Base-by-base conservation (phyloP, 208 protist genomes). In the Acanthamoeba lenticulata region DNA sequence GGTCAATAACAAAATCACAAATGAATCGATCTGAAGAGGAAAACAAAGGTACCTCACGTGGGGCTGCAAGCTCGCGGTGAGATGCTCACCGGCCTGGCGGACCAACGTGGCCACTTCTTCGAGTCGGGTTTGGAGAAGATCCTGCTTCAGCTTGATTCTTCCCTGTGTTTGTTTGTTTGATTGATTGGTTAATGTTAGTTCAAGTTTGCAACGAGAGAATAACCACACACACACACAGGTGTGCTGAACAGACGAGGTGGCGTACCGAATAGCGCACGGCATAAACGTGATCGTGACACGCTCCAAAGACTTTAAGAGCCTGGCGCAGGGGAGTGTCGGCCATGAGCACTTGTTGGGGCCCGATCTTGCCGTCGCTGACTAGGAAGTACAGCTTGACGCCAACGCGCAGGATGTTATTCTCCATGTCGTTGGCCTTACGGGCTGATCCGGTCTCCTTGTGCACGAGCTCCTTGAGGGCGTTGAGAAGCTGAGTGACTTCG, bases 351-450 rank as follows among this genome's bases (percentile, higher is more conserved):
- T 85, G 42, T 0, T 40, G 17, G 3, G 74, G 40, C 36, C 21
- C 34, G 42, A 90, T 19, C n/a, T 90, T 90, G 83, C 83, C 83
- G 34, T 60, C 83, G 17, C 27, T 36, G 1, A 90, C 49, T 11
- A 67, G 36, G 19, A 90, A 90, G 29, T 90, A 90, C 19, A 60
- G 11, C 83, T 90, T 90, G 44, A 90, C n/a, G 1, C 83, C 83
- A 0, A 90, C 55, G 34, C 55, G n/a, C 17, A 90, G 47, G 32
- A 90, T 32, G 49, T 90, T 67, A 29, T 67, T 90, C 52, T 90
- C 83, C 45, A 90, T 90, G 0, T 90, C 83, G 17, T 40, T n/a
- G 6, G 49, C 83, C 83, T 67, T 90, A 24, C 55, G 45, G 49
- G 24, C 32, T 21, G 83, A 90, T 21, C 47, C 42, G 34, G 49